Evolutionary conservation across 331 rosid genomes (phyloP).

Genomic region (Rhamnella rubrinervis): DNA sequence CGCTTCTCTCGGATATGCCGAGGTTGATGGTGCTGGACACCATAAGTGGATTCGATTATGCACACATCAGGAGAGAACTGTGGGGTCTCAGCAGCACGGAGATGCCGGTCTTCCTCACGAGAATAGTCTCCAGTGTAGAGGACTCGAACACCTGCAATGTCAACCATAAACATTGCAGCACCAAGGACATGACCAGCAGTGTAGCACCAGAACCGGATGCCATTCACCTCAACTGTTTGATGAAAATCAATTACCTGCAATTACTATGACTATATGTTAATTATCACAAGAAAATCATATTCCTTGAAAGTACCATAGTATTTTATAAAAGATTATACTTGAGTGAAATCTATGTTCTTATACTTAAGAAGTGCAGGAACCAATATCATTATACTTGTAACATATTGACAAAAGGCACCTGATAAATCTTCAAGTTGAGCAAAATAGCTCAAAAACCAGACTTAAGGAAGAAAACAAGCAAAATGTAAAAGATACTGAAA

Average conservation of each 20-base stretch:
- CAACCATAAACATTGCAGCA: slow-evolving; percentile 99
- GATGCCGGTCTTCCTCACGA: slow-evolving; percentile 94
- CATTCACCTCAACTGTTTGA: slow-evolving; percentile 87
- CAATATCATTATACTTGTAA: not conserved
- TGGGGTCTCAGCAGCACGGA: slow-evolving; percentile 91
- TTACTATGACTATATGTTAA: slow-evolving; percentile 23
- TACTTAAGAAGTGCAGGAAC: not conserved
- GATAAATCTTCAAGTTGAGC: too few relatives aligned
- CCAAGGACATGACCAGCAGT: slow-evolving; percentile 97
- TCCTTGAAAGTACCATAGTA: not conserved
- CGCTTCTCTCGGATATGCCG: slow-evolving; percentile 77
- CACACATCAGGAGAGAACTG: slow-evolving; percentile 89
- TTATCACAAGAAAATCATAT: not conserved
- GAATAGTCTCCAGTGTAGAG: slow-evolving; percentile 92
- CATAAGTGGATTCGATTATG: slow-evolving; percentile 87
- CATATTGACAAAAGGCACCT: too few relatives aligned
- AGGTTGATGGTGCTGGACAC: slow-evolving; percentile 94
- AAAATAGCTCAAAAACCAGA: too few relatives aligned
- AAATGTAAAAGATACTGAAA: not conserved
- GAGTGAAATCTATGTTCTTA: not conserved
- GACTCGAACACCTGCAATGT: slow-evolving; percentile 83
- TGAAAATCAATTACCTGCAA: slow-evolving; percentile 92
- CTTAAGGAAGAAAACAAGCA: not conserved
- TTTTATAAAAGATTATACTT: not conserved
- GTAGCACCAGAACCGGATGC: slow-evolving; percentile 93